Conservation (phyloP, 352 stramenopile species). For the Globisporangium solare region DNA sequence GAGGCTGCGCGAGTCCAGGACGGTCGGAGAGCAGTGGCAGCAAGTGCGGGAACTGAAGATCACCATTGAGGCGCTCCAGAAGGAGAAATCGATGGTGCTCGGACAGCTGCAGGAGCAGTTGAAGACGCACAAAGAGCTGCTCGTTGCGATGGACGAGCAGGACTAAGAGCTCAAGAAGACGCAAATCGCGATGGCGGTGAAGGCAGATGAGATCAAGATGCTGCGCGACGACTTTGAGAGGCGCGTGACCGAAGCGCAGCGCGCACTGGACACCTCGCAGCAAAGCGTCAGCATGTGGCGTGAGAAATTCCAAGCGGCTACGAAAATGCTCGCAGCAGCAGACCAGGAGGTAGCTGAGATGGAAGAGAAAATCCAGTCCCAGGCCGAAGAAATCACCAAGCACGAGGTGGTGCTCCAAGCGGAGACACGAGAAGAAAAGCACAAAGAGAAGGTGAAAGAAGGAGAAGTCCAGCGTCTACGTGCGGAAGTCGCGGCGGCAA, state of each 20-base stretch:
- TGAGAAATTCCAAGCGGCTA: constrained; percentile 45
- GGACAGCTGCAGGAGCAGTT: constrained; percentile 58
- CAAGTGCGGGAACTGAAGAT: constrained; percentile 40
- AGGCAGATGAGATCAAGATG: constrained; percentile 40
- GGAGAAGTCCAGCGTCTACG: constrained; percentile 32
- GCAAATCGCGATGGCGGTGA: constrained; percentile 34
- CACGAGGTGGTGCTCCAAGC: constrained; percentile 50
- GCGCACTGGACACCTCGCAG: constrained; percentile 38
- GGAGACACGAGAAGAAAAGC: constrained; percentile 45
- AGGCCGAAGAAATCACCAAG: constrained; percentile 56
- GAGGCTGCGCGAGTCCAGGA: constrained; percentile 8
- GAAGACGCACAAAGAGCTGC: constrained; percentile 37
- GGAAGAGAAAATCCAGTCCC: constrained; percentile 33
- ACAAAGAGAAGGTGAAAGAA: constrained; percentile 44
- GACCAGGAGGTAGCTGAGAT: constrained; percentile 39
- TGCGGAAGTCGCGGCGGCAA: constrained; percentile 23
- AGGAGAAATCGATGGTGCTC: constrained; percentile 54
- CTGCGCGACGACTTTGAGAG: constrained; percentile 31
- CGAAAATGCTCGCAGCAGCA: constrained; percentile 26
- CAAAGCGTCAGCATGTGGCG: constrained; percentile 33
- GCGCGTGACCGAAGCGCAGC: constrained; percentile 24
- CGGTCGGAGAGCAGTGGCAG: constrained; percentile 6
- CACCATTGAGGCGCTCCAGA: constrained; percentile 49
- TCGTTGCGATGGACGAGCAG: constrained; percentile 43
- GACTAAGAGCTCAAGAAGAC: constrained; percentile 48